Evolutionary conservation across 140 eudicot species (phyloP), one percentile per base, ranked within the genome.

Genomic region (Bidens hawaiensis): DNA sequence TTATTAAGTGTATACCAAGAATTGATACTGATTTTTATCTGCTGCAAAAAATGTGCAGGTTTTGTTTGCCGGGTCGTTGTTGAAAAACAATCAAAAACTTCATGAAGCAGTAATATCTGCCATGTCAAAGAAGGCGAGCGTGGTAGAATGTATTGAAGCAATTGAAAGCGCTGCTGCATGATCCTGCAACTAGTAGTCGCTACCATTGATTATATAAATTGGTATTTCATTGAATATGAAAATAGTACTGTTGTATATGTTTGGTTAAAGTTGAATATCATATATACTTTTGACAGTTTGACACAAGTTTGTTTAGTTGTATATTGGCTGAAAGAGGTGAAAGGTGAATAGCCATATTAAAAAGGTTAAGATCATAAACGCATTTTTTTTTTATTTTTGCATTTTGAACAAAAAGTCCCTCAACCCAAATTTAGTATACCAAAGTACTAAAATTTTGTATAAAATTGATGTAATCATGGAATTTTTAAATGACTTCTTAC

Each of bases 91-190:
- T 74, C 63, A 62, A 48, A 78, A 68, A 49, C 83, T 79, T 43
- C 97, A 94, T 60, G 99, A 88, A 70, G 95, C 95, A 8, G 69
- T 88, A 17, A 85, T 88, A 53, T 75, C 85, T 21, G 95, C 96
- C 27, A 88, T 94, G 99, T 72, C 87, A 19, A 88, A 78, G 49
- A 88, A 85, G 67, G 90, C 94, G 11, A 71, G 86, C 4, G 99
- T 94, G n/a, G 25, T 85, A 18, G 94, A 94, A 75, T 88, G 97
- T 82, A 88, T 94, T 33, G 80, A 94, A 79, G 89, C 94, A 25
- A 94, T 94, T 31, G 99, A 94, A 75, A 83, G 77, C 71, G 93
- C 99, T 2, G 59, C 70, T 60, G 64, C 61, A 8, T 74, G 74
- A 74, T 74, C 42, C 14, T 5, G 7, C 18, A 16, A 36, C 30